A percentile compares a stretch with the other conserved stretches of the same genome.
Evolutionary conservation across 1,284 basidiomycete genomes (phyloP).

Genomic region (Erythrobasidium hasegawianum): DNA sequence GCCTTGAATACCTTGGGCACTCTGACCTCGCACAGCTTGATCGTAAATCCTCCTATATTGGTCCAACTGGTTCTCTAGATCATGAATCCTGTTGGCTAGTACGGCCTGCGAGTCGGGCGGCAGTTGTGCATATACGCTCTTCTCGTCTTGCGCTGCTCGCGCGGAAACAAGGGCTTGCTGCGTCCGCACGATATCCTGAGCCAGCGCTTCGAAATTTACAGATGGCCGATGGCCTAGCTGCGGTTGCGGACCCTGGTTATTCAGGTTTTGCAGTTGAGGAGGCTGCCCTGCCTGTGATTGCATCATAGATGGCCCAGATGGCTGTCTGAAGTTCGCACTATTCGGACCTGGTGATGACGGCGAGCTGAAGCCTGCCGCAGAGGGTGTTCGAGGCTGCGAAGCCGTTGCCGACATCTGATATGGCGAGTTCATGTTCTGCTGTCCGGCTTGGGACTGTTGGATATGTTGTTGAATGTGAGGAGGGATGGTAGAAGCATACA

Average conservation of each 20-base stretch:
- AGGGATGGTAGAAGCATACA: slow-evolving; percentile 18
- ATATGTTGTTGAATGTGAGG: slow-evolving; percentile 33
- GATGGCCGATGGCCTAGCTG: slow-evolving; percentile 7
- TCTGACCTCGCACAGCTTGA: slow-evolving; percentile 5
- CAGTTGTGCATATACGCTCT: slow-evolving; percentile 18
- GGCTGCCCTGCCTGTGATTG: not conserved
- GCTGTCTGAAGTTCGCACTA: slow-evolving; percentile 16
- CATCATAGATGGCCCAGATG: slow-evolving; percentile 13
- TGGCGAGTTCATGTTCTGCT: slow-evolving; percentile 1
- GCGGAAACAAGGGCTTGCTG: slow-evolving; percentile 21
- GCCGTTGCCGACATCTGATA: not conserved
- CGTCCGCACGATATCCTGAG: slow-evolving; percentile 28
- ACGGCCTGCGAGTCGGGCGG: slow-evolving; percentile 5
- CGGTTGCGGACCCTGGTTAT: slow-evolving; percentile 1
- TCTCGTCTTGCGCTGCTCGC: slow-evolving; percentile 12
- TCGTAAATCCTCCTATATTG: slow-evolving; percentile 21
- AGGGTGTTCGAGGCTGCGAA: slow-evolving; percentile 18
- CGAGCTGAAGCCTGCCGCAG: slow-evolving; percentile 10
- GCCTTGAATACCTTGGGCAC: not conserved
- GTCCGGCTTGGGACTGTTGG: slow-evolving; percentile 7
- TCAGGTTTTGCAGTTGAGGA: slow-evolving; percentile 10
- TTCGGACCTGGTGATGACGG: slow-evolving; percentile 1
- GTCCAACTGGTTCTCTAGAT: slow-evolving; percentile 26
- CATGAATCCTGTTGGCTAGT: slow-evolving; percentile 10
- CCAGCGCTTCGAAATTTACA: slow-evolving; percentile 17